Evolutionary conservation across 768 basidiomycete genomes (phyloP).

Genomic region (Boletellus sp.): DNA sequence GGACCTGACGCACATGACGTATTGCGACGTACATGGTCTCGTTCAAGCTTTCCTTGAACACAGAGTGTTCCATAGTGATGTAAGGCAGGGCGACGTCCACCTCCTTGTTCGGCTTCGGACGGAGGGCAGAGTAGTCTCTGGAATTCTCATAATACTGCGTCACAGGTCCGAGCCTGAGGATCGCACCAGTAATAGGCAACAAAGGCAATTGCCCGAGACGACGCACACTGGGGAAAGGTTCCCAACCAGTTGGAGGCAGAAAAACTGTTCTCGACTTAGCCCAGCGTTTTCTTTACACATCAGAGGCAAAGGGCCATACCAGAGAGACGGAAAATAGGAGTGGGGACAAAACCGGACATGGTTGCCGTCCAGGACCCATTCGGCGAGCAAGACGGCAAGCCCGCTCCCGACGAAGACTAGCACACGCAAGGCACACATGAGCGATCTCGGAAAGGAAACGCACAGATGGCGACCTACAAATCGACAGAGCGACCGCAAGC

Average conservation of each 20-base stretch:
- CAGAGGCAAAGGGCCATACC: conserved; percentile 35
- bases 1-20: background rate
- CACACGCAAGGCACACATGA: background rate
- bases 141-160: conserved; percentile 85
- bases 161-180: conserved; percentile 67
- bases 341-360: conserved; percentile 55
- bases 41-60: conserved; percentile 80
- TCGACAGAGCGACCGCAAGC: conserved; percentile 54
- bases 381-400: conserved; percentile 53
- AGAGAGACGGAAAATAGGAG: conserved; percentile 73
- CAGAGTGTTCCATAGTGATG: conserved; percentile 78
- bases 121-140: conserved; percentile 70
- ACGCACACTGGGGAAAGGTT: conserved; percentile 57
- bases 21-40: conserved; percentile 64
- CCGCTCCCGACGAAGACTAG: conserved; percentile 74
- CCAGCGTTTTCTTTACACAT: background rate
- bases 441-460: conserved; percentile 2
- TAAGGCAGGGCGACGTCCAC: conserved; percentile 66
- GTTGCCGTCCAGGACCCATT: conserved; percentile 61
- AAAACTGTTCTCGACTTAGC: conserved; percentile 49
- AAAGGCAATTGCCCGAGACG: background rate
- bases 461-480: conserved; percentile 46
- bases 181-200: conserved; percentile 1
- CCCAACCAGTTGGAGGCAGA: conserved; percentile 63
- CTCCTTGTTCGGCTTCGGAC: conserved; percentile 55